Percentiles rank a stretch among this genome's conserved stretches.
Evolutionary conservation across 2,329 filamentous ascomycete species (phyloP).

Genomic region (Penicillium sp.): DNA sequence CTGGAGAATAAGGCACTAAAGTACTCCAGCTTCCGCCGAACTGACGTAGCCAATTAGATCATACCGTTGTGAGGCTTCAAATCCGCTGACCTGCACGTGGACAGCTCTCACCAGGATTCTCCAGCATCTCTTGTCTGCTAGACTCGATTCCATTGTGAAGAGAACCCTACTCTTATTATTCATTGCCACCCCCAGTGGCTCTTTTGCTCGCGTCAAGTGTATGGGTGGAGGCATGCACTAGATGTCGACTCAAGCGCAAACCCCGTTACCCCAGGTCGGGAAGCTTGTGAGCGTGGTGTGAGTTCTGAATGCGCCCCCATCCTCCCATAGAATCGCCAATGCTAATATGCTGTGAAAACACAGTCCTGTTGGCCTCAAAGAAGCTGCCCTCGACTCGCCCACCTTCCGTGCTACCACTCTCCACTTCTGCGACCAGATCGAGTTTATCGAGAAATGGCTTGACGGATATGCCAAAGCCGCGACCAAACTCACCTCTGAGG

Average conservation of each 20-base stretch:
- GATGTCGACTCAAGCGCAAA: slow-evolving; percentile 42
- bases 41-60: slow-evolving; percentile 41
- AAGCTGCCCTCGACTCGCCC: slow-evolving; percentile 93
- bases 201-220: slow-evolving; percentile 25
- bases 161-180: not conserved
- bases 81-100: slow-evolving; percentile 17
- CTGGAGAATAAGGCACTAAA: slow-evolving; percentile 1
- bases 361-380: slow-evolving; percentile 82
- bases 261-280: slow-evolving; percentile 41
- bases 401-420: slow-evolving; percentile 85
- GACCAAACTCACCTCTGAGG: slow-evolving; percentile 62
- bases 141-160: not conserved
- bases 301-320: slow-evolving; percentile 18
- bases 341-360: slow-evolving; percentile 10
- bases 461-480: slow-evolving; percentile 67
- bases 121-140: slow-evolving; percentile 8
- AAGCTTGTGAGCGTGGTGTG: slow-evolving; percentile 50
- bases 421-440: slow-evolving; percentile 90
- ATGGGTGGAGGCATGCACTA: slow-evolving; percentile 39
- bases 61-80: slow-evolving; percentile 22
- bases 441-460: slow-evolving; percentile 89
- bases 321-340: not conserved
- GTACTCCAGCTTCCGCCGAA: not conserved
- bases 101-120: slow-evolving; percentile 10
- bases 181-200: not conserved